phyloP scores from a whole-genome alignment of 257 asterid genomes.

The Penstemon davidsonii region DNA sequence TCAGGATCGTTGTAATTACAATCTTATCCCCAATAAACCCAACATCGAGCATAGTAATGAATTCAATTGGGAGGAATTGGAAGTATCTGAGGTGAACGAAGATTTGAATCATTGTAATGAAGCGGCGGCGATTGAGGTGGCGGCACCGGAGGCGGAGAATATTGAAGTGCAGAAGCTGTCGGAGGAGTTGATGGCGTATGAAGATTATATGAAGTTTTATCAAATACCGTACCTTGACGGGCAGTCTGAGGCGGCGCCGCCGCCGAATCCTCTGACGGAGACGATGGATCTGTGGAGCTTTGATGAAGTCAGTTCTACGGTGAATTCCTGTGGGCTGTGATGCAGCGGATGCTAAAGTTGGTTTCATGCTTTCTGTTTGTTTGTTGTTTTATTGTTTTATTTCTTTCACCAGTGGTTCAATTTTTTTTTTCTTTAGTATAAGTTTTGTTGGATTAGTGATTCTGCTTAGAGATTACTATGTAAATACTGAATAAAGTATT shows the following conservation, averaged over 20 bases:
- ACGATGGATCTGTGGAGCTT: constrained; percentile 75
- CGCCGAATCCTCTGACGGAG: constrained; percentile 41
- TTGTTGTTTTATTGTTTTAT: background rate
- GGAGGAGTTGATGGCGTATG: constrained; percentile 83
- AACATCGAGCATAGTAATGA: background rate
- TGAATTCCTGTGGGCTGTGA: too few species aligned
- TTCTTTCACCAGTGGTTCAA: constrained; percentile 13
- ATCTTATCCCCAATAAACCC: constrained; percentile 1
- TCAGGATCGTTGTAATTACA: constrained; percentile 30
- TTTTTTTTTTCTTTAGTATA: too few species aligned
- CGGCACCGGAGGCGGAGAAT: constrained; percentile 12
- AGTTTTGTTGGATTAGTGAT: too few species aligned
- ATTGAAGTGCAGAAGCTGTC: constrained; percentile 55
- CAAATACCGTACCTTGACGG: constrained; percentile 91
- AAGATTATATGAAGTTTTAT: constrained; percentile 70
- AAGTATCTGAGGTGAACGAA: constrained; percentile 16
- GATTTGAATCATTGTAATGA: background rate
- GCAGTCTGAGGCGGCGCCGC: constrained; percentile 40
- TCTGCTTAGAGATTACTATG: too few species aligned
- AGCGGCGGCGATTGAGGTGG: constrained; percentile 16
- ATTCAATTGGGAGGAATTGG: constrained; percentile 18
- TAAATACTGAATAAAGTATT: too few species aligned
- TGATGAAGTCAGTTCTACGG: constrained; percentile 37
- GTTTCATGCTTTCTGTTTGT: too few species aligned
- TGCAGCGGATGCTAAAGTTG: too few species aligned